Base-by-base conservation (phyloP, 2,329 filamentous ascomycete genomes). In the Colletotrichum sojae region DNA sequence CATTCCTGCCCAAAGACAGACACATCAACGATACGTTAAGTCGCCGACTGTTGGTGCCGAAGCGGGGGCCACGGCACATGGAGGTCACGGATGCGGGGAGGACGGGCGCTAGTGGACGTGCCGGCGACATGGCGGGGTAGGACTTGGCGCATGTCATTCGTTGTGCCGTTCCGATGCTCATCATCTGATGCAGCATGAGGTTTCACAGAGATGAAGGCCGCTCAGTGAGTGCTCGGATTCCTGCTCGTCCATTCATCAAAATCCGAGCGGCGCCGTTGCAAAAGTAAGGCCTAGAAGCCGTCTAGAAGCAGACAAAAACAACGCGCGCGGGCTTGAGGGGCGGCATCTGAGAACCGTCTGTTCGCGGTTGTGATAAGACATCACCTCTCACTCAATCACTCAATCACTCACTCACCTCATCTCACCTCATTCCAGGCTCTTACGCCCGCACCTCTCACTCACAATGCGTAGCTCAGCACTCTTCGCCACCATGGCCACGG, bases 61-160 rank as follows among this genome's bases (percentile, higher is more conserved):
- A 10, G 31, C 31, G 31, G 31, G 9, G 31, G 31, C 6, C 31
- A 2, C 49, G 54, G 61, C 12, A 57, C 31, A 46, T 45, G 18
- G 61, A 65, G 43, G 66, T 51, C 45, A 53, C 54, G 31, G 18
- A 48, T 69, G 66, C 61, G 66, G 66, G 61, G 31, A 10, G 61
- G 60, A 65, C 62, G 40, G 54, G 31, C 66, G 49, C 40, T 69
- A 59, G 31, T 20, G 40, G 27, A 63, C 3, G 22, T 39, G 18
- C 49, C 43, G 40, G 31, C 2, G 48, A 20, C 10, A 48, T 65
- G 49, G 61, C 66, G 61, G 61, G 61, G 61, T 55, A 25, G 8
- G 6, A 55, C 61, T 69, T 69, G 66, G 66, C 66, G 54, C 18
- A 59, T 65, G 66, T 69, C 54, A 69, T 59, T 66, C 48, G 65